Evolutionary conservation across 23 red algal genomes (phyloP), one percentile per base, ranked within the genome.

Genomic region (Agarophyton chilense): DNA sequence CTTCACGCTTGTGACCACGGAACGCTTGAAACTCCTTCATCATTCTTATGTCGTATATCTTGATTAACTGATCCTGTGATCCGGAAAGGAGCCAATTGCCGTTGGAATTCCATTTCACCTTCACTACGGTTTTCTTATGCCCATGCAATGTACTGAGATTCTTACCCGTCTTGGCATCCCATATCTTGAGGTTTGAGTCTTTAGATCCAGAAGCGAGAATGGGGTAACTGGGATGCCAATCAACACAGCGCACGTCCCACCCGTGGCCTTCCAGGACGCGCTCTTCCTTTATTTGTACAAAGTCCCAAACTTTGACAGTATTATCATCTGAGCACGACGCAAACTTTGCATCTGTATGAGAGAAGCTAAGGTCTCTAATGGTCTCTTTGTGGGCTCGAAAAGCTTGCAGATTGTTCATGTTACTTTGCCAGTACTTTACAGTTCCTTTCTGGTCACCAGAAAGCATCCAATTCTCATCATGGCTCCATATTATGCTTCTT

Each of bases 401-500:
- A 32, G 93, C 97, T 73, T 99, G 95, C 34, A 99, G 87, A 72
- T 99, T 95, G 83, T 99, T 99, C 93, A 99, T 93, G 74, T 99
- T 99, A 35, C 68, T 65, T 56, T 95, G 93, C 97, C 97, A 99
- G 85, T 99, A 99, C 72, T 99, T 99, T 0, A 99, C 89, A 43
- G 93, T 85, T 8, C 97, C 97, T 24, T 85, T 90, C 65, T 96
- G 94, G 54, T 99, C 97, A 18, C 85, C 93, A 1, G 97, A 94
- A 6, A 99, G 56, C 97, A 99, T 94, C 90, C 93, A 99, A 52
- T 96, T 92, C 42, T 92, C 93, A 56, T 99, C 90, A 52, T 96
- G 97, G 49, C 89, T 94, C 97, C 97, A 99, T 10, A 90, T 76
- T 19, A 99, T 96, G 42, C 52, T 82, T n/a, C 97, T 82, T 31